Evolutionary conservation across 495 filamentous ascomycete genomes (phyloP).

Genomic region (Acidomyces sp.): DNA sequence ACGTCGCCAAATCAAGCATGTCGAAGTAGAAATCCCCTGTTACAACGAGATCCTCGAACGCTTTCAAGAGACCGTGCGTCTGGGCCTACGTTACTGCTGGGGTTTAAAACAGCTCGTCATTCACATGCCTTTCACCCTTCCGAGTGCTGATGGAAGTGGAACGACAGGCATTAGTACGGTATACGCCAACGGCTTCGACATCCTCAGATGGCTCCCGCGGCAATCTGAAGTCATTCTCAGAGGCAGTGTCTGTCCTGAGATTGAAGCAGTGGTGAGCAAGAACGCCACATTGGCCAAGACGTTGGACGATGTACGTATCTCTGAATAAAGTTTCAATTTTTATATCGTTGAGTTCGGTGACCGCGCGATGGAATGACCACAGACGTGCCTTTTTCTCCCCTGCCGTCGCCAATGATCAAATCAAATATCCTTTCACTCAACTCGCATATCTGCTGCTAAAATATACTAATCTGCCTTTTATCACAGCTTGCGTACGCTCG

Average conservation of each 20-base stretch:
- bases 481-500: constrained; percentile 18
- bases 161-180: neutral
- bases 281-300: constrained; percentile 18
- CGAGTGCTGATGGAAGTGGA: constrained; percentile 6
- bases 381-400: neutral
- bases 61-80: constrained; percentile 24
- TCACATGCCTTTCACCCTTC: constrained; percentile 18
- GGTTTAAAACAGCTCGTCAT: constrained; percentile 24
- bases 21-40: constrained; percentile 21
- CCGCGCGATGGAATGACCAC: too few relatives aligned
- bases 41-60: constrained; percentile 27
- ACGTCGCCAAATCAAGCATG: constrained; percentile 23
- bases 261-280: constrained; percentile 22
- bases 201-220: constrained; percentile 13
- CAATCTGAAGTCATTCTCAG: constrained; percentile 20
- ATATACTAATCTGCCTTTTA: constrained; percentile 1
- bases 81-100: constrained; percentile 27
- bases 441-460: neutral
- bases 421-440: neutral
- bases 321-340: neutral
- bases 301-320: constrained; percentile 22
- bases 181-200: constrained; percentile 6
- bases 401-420: neutral
- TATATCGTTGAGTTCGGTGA: neutral
- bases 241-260: constrained; percentile 17